These are phyloP conservation scores for Raphanus hybrid DNA, from an alignment of 441 rosid genomes.

Conservation along the genomic window DNA sequence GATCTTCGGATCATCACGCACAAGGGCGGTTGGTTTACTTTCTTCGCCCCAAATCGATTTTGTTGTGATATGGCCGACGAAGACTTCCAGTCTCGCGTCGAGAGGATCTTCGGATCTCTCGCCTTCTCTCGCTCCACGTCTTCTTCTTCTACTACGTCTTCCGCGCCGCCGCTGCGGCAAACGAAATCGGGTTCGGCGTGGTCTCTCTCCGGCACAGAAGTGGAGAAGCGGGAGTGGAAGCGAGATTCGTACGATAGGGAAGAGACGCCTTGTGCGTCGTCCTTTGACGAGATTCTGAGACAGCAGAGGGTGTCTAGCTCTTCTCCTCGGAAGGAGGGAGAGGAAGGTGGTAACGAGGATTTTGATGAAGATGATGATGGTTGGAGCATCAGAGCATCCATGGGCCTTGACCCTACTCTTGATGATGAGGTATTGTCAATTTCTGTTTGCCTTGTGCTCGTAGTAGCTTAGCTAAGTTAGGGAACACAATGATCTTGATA, in stretches of 20 bases:
- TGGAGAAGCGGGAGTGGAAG: conserved; percentile 63
- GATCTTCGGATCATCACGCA: neutral
- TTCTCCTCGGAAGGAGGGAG: conserved; percentile 25
- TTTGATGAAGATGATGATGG: conserved; percentile 39
- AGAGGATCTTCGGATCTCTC: conserved; percentile 61
- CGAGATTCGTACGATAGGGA: conserved; percentile 52
- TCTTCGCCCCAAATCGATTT: conserved; percentile 10
- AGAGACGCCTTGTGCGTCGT: conserved; percentile 57
- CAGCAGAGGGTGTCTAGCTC: conserved; percentile 38
- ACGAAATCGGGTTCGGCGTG: conserved; percentile 43
- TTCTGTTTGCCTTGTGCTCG: neutral
- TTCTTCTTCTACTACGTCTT: conserved; percentile 24
- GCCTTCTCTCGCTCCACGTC: conserved; percentile 48
- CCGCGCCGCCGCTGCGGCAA: conserved; percentile 28
- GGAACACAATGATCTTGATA: no score
- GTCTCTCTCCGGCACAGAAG: conserved; percentile 56
- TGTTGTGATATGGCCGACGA: conserved; percentile 46
- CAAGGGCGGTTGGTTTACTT: conserved; percentile 28
- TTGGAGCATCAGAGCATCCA: conserved; percentile 67
- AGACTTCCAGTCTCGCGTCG: conserved; percentile 59
- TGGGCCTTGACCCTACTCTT: conserved; percentile 70
- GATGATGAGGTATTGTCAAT: conserved; percentile 59
- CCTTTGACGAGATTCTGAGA: conserved; percentile 51
- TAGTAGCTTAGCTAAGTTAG: no score
- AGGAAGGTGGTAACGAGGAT: conserved; percentile 31